phyloP scores from a whole-genome alignment of 768 basidiomycete species.

The Mycena latifolia region DNA sequence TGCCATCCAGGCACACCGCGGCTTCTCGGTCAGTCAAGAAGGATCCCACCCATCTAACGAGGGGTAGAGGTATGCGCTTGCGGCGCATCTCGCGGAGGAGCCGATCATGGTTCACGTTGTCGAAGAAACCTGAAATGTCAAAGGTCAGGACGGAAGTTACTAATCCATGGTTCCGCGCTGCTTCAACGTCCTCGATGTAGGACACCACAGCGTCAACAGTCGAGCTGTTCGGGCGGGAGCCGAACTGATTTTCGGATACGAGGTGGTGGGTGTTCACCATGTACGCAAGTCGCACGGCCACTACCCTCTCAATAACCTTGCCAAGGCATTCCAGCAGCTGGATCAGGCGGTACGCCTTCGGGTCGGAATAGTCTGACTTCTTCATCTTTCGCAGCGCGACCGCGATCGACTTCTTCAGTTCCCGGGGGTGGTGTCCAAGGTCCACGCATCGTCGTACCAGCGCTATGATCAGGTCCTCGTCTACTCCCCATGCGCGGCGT shows the following conservation, averaged over 20 bases:
- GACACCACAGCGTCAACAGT: slow-evolving; percentile 8
- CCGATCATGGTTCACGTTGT: too few relatives aligned
- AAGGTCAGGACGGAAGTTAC: too few relatives aligned
- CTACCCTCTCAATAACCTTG: slow-evolving; percentile 46
- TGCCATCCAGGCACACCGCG: slow-evolving; percentile 26
- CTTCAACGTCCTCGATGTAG: too few relatives aligned
- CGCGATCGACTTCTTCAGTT: slow-evolving; percentile 44
- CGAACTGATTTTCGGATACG: slow-evolving; percentile 41
- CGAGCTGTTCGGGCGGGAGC: slow-evolving; percentile 38
- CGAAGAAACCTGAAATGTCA: too few relatives aligned
- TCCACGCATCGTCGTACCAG: too few relatives aligned
- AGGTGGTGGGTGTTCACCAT: slow-evolving; percentile 41
- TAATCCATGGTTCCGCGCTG: too few relatives aligned
- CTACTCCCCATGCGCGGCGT: too few relatives aligned
- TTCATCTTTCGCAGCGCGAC: slow-evolving; percentile 49
- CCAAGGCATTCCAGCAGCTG: slow-evolving; percentile 50
- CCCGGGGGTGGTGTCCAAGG: slow-evolving; percentile 33
- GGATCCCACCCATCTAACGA: slow-evolving; percentile 38
- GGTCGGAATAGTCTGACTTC: slow-evolving; percentile 51
- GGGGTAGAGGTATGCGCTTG: slow-evolving; percentile 5
- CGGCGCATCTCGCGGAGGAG: too few relatives aligned
- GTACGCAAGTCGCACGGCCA: slow-evolving; percentile 40
- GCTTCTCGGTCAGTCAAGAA: slow-evolving; percentile 36
- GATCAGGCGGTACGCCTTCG: slow-evolving; percentile 49
- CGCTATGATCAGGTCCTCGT: too few relatives aligned